Conservation (phyloP, 148 eudicot genomes). For the Agrostemma githago region DNA sequence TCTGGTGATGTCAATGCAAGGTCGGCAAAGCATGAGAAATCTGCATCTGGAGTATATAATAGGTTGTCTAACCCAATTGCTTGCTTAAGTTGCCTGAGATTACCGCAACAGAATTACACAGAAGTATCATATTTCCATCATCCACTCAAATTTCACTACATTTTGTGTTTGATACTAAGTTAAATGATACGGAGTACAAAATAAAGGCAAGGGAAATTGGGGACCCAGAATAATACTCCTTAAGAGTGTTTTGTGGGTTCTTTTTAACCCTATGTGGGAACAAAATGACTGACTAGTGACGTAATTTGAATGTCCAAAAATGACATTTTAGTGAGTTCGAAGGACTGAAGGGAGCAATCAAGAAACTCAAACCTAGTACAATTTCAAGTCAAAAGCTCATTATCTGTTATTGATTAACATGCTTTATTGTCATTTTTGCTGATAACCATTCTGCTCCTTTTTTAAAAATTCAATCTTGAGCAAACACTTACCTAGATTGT, state of each 20-base stretch:
- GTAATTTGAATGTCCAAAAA: background rate
- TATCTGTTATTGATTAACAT: background rate
- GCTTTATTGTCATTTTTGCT: background rate
- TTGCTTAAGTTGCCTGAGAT: conserved; percentile 10
- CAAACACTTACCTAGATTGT: conserved; percentile 53
- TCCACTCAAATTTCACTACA: background rate
- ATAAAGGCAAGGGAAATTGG: background rate
- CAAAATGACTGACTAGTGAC: background rate
- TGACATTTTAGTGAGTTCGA: background rate
- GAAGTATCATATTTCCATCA: background rate
- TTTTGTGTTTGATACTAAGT: background rate
- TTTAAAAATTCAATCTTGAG: conserved; percentile 1
- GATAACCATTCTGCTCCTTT: background rate
- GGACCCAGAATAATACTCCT: background rate
- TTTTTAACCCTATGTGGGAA: background rate
- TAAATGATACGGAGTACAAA: background rate
- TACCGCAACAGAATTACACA: conserved; percentile 7
- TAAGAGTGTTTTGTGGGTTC: background rate
- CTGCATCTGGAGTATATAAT: conserved; percentile 96
- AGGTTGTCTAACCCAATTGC: conserved; percentile 61
- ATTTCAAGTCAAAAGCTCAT: background rate
- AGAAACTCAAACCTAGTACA: background rate
- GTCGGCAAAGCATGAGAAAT: conserved; percentile 98
- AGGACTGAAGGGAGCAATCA: background rate
- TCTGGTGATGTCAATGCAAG: conserved; percentile 92